Evolutionary conservation across 768 basidiomycete species (phyloP).

Genomic region (Hericium rajendrae): DNA sequence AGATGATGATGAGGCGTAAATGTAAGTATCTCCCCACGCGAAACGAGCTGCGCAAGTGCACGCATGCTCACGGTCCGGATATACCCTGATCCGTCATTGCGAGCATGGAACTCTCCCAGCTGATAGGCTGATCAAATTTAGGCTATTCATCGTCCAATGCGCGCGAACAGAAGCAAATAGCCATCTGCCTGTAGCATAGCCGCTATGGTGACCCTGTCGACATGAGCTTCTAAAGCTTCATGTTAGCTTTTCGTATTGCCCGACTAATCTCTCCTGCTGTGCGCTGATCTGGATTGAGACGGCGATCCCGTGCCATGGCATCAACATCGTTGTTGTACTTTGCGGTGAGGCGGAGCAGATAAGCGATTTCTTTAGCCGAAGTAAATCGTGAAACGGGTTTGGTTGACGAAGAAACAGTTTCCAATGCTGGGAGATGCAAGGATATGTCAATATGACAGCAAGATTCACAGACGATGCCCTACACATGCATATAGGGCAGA

Average conservation of each 20-base stretch:
- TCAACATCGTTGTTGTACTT: constrained; percentile 66
- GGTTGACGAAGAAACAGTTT: constrained; percentile 39
- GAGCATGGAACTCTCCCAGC: neutral
- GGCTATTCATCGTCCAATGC: constrained; percentile 2
- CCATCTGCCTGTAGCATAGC: neutral
- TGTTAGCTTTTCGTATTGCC: constrained; percentile 49
- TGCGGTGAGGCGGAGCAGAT: constrained; percentile 54
- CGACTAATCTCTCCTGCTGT: constrained; percentile 70
- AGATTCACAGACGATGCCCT: constrained; percentile 1
- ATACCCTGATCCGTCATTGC: neutral
- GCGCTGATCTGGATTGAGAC: constrained; percentile 74
- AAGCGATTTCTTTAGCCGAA: constrained; percentile 59
- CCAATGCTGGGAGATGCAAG: constrained; percentile 40
- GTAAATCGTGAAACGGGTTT: constrained; percentile 35
- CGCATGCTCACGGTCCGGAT: neutral
- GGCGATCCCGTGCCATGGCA: constrained; percentile 72
- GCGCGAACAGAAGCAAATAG: neutral
- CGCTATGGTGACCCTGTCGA: neutral
- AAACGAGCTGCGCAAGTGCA: neutral
- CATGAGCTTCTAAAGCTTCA: constrained; percentile 19
- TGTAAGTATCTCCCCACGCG: neutral
- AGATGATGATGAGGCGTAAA: neutral
- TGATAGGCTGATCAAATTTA: constrained; percentile 4
- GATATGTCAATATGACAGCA: neutral
- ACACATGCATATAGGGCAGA: too few relatives aligned